phyloP scores from a whole-genome alignment of 2,329 filamentous ascomycete species.

The Aspergillus amoenus region DNA sequence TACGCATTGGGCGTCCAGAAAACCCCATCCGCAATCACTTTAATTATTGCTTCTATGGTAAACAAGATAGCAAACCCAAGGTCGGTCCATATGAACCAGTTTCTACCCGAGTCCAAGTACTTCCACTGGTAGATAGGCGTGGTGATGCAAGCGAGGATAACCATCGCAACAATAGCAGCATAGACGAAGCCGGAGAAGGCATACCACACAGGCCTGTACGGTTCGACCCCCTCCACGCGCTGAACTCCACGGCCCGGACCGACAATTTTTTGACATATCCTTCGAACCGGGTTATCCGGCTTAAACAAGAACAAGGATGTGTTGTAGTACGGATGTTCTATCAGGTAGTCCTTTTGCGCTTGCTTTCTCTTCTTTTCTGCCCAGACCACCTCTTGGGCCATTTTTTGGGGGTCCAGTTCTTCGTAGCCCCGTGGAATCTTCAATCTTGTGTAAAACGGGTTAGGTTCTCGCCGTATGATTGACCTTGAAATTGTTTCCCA shows the following conservation, averaged over 20 bases:
- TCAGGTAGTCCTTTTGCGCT: conserved; percentile 87
- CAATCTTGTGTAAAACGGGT: conserved; percentile 90
- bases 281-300: conserved; percentile 74
- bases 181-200: conserved; percentile 92
- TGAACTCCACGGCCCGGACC: conserved; percentile 85
- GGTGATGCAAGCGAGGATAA: conserved; percentile 89
- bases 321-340: conserved; percentile 86
- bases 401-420: conserved; percentile 76
- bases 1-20: conserved; percentile 98
- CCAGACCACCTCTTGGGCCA: conserved; percentile 87
- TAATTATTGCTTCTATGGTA: conserved; percentile 81
- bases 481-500: conserved; percentile 61
- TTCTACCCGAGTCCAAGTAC: conserved; percentile 70
- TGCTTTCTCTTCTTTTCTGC: conserved; percentile 79
- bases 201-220: conserved; percentile 89
- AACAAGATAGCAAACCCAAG: conserved; percentile 86
- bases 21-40: conserved; percentile 91
- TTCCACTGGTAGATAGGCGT: conserved; percentile 92
- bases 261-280: conserved; percentile 82
- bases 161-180: conserved; percentile 92
- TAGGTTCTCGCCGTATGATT: conserved; percentile 71
- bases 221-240: conserved; percentile 84
- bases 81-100: conserved; percentile 96
- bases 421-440: conserved; percentile 70
- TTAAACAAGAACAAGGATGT: conserved; percentile 85